Evolutionary conservation across 2,329 filamentous ascomycete species (phyloP).

Genomic region (Trichoderma afroharzianum): DNA sequence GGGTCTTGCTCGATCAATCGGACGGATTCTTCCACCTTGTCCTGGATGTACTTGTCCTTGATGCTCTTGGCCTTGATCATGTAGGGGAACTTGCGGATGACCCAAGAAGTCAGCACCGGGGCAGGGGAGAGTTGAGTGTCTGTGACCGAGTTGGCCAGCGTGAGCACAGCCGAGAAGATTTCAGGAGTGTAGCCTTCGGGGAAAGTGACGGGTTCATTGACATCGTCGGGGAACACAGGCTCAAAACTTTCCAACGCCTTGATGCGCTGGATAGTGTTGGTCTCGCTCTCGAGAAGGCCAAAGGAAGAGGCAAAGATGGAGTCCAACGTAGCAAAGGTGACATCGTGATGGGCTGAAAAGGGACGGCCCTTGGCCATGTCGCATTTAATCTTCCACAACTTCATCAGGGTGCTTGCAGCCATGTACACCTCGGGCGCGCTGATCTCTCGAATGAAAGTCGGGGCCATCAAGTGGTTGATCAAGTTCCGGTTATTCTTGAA

Average conservation of each 20-base stretch:
- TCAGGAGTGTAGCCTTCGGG: conserved; percentile 1
- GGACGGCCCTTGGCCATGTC: background rate
- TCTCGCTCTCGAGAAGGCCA: conserved; percentile 2
- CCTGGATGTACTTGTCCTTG: conserved; percentile 4
- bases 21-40: conserved; percentile 2
- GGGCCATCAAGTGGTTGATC: conserved; percentile 13
- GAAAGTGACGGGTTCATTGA: background rate
- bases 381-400: conserved; percentile 7
- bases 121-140: conserved; percentile 10
- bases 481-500: conserved; percentile 4
- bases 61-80: conserved; percentile 2
- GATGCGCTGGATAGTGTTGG: conserved; percentile 5
- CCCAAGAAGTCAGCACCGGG: background rate
- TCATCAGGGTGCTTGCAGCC: conserved; percentile 2
- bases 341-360: conserved; percentile 2
- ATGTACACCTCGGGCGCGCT: conserved; percentile 9
- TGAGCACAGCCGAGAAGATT: conserved; percentile 5
- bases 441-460: conserved; percentile 1
- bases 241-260: conserved; percentile 5
- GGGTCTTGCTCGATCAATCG: background rate
- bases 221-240: background rate
- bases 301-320: conserved; percentile 9
- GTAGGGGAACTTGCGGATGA: conserved; percentile 9
- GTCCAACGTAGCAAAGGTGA: conserved; percentile 4
- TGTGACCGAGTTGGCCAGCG: background rate